Evolutionary conservation across 2,329 filamentous ascomycete species (phyloP), one percentile per base, ranked within the genome.

Genomic region (Atkinsonella hypoxylon): DNA sequence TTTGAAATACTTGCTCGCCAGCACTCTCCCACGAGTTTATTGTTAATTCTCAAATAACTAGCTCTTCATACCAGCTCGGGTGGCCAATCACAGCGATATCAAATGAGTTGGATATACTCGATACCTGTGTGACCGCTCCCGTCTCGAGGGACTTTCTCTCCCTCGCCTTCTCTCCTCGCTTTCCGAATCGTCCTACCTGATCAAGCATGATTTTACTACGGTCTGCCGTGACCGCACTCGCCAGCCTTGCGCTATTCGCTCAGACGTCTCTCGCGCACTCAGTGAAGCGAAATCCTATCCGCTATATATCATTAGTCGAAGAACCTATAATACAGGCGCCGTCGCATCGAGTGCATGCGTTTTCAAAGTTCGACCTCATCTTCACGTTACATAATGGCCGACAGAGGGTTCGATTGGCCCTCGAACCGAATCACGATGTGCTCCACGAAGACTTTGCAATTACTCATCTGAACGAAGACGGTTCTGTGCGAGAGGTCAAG

Each of bases 351-450:
- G 80, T 95, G 45, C 83, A 93, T 62, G 83, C 89, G 46, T 73
- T 86, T 51, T 91, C 89, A 13, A 73, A 81, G 20, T 98, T 98
- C 66, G 87, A 95, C 60, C 72, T 98, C 54, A 83, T 80, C 31
- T 96, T 98, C 65, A 74, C 80, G 51, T 71, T 95, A 36, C 81
- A 86, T 61, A 72, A 79, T 53, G 75, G 78, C 49, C 71, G 77
- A 53, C 78, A 89, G 56, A 78, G 81, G 57, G 74, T 97, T 60
- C 87, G 89, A 57, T 77, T 98, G 48, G 77, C 79, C 50, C 77
- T 98, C 46, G 83, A 93, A 64, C 93, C 93, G 4, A 97, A 97
- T 64, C 81, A 95, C 70, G 88, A 97, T 67, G 82, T 97, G 52
- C 74, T 98, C 44, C 79, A 84, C 50, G 78, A 89, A 15, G 82